Evolutionary conservation across 768 basidiomycete species (phyloP).

Genomic region (Glaciozyma martinii): DNA sequence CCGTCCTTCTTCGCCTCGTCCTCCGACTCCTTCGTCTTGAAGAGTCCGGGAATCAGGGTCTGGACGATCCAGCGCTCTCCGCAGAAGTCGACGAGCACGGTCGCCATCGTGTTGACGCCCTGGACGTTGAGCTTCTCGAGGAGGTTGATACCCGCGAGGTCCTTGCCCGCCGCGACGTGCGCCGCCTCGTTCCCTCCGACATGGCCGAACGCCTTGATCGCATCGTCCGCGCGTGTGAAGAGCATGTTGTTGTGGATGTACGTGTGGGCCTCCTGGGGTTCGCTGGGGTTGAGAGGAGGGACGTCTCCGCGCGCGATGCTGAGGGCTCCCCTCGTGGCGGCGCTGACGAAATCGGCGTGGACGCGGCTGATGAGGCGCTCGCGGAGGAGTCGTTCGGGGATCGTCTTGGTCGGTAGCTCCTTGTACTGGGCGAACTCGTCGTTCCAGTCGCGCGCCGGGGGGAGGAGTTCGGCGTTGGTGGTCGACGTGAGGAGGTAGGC

Average conservation of each 20-base stretch:
- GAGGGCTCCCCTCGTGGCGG: constrained; percentile 40
- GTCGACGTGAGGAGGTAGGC: constrained; percentile 44
- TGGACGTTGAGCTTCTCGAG: constrained; percentile 44
- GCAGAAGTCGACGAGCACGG: constrained; percentile 44
- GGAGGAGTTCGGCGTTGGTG: constrained; percentile 40
- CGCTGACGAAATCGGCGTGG: constrained; percentile 42
- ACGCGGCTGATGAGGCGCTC: constrained; percentile 42
- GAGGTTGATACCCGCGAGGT: constrained; percentile 41
- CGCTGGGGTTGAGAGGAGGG: constrained; percentile 43
- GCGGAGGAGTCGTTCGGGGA: constrained; percentile 41
- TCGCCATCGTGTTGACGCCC: constrained; percentile 36
- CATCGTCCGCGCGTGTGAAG: constrained; percentile 44
- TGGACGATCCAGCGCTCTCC: constrained; percentile 46
- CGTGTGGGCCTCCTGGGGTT: constrained; percentile 41
- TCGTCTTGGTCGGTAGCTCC: constrained; percentile 39
- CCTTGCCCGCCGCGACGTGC: constrained; percentile 43
- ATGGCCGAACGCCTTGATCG: constrained; percentile 41
- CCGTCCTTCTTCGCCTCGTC: constrained; percentile 28
- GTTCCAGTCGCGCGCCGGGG: constrained; percentile 45
- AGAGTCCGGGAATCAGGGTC: constrained; percentile 44
- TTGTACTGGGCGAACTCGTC: constrained; percentile 44
- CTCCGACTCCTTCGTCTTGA: constrained; percentile 36
- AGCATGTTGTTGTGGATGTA: constrained; percentile 44
- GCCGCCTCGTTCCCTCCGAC: constrained; percentile 44
- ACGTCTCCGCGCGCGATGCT: constrained; percentile 43